Evolutionary conservation across 2,329 filamentous ascomycete genomes (phyloP), one percentile per base, ranked within the genome.

Genomic region (Rhinocladiella mackenziei): DNA sequence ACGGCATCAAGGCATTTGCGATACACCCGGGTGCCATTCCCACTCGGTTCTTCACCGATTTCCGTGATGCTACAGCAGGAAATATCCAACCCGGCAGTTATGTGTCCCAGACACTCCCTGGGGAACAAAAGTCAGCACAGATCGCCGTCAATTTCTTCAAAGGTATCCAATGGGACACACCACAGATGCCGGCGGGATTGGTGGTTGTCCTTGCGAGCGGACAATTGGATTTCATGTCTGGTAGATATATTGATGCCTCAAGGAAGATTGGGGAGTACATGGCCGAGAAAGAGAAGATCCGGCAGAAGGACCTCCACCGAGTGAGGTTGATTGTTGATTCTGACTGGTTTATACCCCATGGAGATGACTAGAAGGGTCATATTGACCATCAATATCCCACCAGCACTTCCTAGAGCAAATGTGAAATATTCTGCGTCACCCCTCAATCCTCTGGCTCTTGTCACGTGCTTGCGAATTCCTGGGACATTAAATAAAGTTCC

Each of bases 1-100:
- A 15, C 17, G 40, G 37, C 5, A 51, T 55, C 41, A 53, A 44
- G 30, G 37, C 47, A 4, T 55, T 55, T 28, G 47, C 52, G 20
- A 50, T 53, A 23, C 50, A 55, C 18, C 52, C 52, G 1, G 52
- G 52, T 7, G 50, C 46, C 20, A 48, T 55, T 11, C 32, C 28
- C 10, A 55, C 52, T n/a, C 46, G 52, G 26, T 55, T 55, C 42
- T 53, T 40, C 29, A 43, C 34, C 30, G 52, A 55, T 25, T 55
- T 55, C 36, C 45, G 52, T 20, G 50, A 55, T 14, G 38, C 45
- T n/a, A 48, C 44, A 2, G 48, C 50, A 14, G 49, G 49, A 1
- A 46, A 48, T 7, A 45, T 45, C 39, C 43, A 53, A 29, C 30
- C 36, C 4, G 34, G 33, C 13, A 49, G 48, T 20, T 54, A 54